Percentiles rank a stretch among this genome's conserved stretches.
These are phyloP conservation scores for Solanum phureja DNA, from an alignment of 257 asterid genomes.

Conservation along the genomic window DNA sequence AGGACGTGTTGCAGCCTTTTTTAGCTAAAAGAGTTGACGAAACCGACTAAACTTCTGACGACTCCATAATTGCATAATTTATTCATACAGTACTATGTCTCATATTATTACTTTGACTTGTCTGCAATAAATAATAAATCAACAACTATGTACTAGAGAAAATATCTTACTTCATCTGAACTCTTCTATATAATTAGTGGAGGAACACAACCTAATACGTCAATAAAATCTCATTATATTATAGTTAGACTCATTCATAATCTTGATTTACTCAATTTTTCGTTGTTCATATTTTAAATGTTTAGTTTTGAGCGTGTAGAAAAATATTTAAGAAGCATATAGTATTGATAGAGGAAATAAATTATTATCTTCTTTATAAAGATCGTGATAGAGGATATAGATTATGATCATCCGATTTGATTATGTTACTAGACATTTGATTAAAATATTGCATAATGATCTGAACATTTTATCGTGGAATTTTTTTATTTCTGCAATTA, in stretches of 20 bases:
- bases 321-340: neutral
- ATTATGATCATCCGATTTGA: no score
- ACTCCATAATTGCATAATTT: no score
- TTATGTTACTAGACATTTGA: neutral
- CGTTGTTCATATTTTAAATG: neutral
- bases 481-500: neutral
- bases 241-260: neutral
- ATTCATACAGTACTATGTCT: no score
- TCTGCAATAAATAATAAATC: neutral
- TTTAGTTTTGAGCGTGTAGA: neutral
- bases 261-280: neutral
- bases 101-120: no score
- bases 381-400: neutral
- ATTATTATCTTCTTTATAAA: neutral
- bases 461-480: neutral
- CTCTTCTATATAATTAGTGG: neutral
- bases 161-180: no score
- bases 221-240: neutral
- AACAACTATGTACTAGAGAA: neutral
- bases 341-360: neutral
- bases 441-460: neutral
- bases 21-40: neutral
- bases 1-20: neutral
- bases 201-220: neutral
- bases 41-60: neutral